Conservation (phyloP, 2,329 filamentous ascomycete species). For the Clonostachys rhizophaga region DNA sequence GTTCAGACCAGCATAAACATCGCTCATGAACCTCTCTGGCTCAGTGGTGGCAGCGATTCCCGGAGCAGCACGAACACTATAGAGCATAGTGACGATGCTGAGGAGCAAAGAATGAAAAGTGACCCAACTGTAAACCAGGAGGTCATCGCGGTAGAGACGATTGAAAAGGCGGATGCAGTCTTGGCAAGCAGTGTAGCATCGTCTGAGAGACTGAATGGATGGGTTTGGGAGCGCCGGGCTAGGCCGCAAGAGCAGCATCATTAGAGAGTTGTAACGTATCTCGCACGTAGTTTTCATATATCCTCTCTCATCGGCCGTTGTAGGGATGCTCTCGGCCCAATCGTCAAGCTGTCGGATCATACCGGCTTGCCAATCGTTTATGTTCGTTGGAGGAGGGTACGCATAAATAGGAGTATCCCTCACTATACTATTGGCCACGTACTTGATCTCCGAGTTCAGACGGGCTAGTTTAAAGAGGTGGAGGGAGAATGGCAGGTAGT, state of each 20-base stretch:
- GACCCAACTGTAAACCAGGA: slow-evolving; percentile 40
- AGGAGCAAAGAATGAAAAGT: slow-evolving; percentile 43
- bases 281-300: slow-evolving; percentile 28
- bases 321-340: slow-evolving; percentile 32
- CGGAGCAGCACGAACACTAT: slow-evolving; percentile 41
- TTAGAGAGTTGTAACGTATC: slow-evolving; percentile 39
- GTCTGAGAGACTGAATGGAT: slow-evolving; percentile 25
- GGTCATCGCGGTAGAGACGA: slow-evolving; percentile 34
- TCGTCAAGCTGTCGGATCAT: slow-evolving; percentile 30
- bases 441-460: slow-evolving; percentile 54
- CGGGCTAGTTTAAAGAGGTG: slow-evolving; percentile 41
- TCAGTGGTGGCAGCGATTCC: slow-evolving; percentile 28
- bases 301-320: slow-evolving; percentile 5
- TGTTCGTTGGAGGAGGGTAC: slow-evolving; percentile 37
- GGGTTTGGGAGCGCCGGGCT: slow-evolving; percentile 47
- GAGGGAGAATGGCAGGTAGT: slow-evolving; percentile 26
- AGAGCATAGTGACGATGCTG: slow-evolving; percentile 41
- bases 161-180: slow-evolving; percentile 32
- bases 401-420: slow-evolving; percentile 39
- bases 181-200: slow-evolving; percentile 37
- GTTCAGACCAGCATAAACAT: slow-evolving; percentile 34
- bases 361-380: slow-evolving; percentile 37
- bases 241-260: slow-evolving; percentile 43
- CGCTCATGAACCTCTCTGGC: slow-evolving; percentile 30
- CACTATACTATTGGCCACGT: slow-evolving; percentile 47